Conservation (phyloP, 345 rosid genomes). For the Microcos paniculata region DNA sequence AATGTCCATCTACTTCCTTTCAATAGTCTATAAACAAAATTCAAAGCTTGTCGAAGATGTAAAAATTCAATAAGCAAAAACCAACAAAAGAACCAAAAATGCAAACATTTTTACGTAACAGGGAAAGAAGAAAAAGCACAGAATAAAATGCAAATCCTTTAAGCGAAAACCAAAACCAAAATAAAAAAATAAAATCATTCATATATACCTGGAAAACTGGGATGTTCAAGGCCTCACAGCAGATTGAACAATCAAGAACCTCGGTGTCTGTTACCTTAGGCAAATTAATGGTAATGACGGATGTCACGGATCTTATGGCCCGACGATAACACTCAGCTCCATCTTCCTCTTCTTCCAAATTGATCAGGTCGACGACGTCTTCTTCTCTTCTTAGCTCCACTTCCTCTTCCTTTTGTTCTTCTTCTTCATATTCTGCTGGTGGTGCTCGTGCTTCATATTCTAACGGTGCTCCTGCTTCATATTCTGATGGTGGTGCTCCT, state of each 20-base stretch:
- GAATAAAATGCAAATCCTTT: too few relatives aligned
- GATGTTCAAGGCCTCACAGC: slow-evolving; percentile 44
- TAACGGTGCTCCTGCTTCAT: too few relatives aligned
- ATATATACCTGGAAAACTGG: slow-evolving; percentile 69
- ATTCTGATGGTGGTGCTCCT: too few relatives aligned
- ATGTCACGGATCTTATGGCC: too few relatives aligned
- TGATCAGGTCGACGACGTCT: too few relatives aligned
- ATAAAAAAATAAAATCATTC: too few relatives aligned
- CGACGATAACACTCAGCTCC: too few relatives aligned
- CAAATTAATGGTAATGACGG: too few relatives aligned
- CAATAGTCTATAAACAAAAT: neutral
- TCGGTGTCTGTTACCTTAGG: slow-evolving; percentile 48
- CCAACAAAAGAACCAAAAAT: neutral
- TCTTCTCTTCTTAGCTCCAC: slow-evolving; percentile 2
- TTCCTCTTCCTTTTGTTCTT: neutral
- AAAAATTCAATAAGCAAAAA: neutral
- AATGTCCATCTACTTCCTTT: slow-evolving; percentile 1
- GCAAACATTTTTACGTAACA: neutral
- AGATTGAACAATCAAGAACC: slow-evolving; percentile 53
- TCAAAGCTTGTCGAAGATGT: neutral
- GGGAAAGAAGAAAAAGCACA: too few relatives aligned
- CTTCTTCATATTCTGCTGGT: neutral
- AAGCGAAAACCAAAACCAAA: too few relatives aligned
- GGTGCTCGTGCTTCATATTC: too few relatives aligned
- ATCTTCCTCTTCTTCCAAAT: slow-evolving; percentile 8